Conservation (phyloP, 305 asterid species). For the Solanum hybrid region DNA sequence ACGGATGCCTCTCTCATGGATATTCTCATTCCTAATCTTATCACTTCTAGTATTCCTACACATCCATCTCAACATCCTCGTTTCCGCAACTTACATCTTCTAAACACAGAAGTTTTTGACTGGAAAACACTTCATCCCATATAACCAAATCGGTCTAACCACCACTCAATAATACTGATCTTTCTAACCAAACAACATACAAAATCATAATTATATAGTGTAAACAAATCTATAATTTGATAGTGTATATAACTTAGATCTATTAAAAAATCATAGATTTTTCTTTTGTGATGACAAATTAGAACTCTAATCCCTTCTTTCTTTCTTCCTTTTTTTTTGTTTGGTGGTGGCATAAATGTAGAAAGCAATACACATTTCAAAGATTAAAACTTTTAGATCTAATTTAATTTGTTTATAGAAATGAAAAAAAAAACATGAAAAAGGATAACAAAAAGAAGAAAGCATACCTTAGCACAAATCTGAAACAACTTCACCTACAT, state of each 20-base stretch:
- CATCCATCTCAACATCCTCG: too few species aligned
- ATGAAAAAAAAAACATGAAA: not conserved
- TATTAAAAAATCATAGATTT: not conserved
- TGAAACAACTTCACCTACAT: not conserved
- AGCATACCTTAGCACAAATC: not conserved
- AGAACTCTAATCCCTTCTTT: not conserved
- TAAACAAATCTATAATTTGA: too few species aligned
- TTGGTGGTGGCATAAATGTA: not conserved
- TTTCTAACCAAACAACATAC: too few species aligned
- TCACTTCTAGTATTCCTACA: too few species aligned
- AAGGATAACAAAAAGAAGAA: not conserved
- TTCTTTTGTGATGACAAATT: not conserved
- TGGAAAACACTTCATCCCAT: too few species aligned
- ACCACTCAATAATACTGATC: too few species aligned
- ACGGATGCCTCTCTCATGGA: too few species aligned
- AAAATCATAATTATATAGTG: too few species aligned
- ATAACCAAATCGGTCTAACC: too few species aligned
- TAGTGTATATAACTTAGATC: not conserved
- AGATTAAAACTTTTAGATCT: not conserved
- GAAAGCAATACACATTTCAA: not conserved
- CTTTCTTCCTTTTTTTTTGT: not conserved
- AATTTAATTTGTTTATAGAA: not conserved
- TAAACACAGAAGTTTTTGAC: too few species aligned
- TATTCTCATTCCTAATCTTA: too few species aligned
- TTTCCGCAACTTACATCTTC: too few species aligned